These are phyloP conservation scores for Rhynchosporium agropyri DNA, from an alignment of 2,329 filamentous ascomycete genomes.

Conservation along the genomic window DNA sequence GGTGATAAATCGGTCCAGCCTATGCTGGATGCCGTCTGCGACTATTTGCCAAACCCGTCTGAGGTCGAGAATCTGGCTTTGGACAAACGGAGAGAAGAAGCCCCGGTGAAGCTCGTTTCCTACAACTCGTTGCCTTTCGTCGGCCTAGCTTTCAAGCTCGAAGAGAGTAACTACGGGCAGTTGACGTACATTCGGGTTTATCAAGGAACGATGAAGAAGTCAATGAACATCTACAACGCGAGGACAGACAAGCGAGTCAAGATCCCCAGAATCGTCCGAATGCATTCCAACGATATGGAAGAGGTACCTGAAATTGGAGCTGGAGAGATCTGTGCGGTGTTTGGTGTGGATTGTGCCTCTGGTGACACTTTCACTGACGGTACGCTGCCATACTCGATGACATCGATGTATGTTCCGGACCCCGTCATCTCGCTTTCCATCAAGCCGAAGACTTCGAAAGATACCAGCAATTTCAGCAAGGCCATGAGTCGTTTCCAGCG, in stretches of 20 bases:
- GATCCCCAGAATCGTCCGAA: conserved; percentile 94
- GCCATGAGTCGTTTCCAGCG: conserved; percentile 98
- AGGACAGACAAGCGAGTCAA: conserved; percentile 95
- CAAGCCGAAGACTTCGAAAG: conserved; percentile 90
- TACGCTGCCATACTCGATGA: conserved; percentile 89
- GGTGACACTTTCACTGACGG: conserved; percentile 98
- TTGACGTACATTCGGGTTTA: conserved; percentile 98
- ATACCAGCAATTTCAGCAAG: conserved; percentile 94
- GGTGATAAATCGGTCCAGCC: conserved; percentile 95
- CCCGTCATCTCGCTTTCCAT: conserved; percentile 98
- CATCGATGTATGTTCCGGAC: conserved; percentile 97
- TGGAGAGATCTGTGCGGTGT: conserved; percentile 97
- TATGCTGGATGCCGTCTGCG: conserved; percentile 94
- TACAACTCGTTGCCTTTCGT: conserved; percentile 95
- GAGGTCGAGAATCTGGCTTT: conserved; percentile 89
- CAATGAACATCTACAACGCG: conserved; percentile 89
- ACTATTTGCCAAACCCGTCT: conserved; percentile 90
- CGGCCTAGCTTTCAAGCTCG: conserved; percentile 95
- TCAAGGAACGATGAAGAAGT: conserved; percentile 88
- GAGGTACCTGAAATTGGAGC: conserved; percentile 90
- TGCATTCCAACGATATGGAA: conserved; percentile 99
- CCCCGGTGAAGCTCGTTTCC: conserved; percentile 81
- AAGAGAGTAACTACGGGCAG: conserved; percentile 98
- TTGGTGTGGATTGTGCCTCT: conserved; percentile 95
- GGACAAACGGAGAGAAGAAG: conserved; percentile 78